phyloP scores from a whole-genome alignment of 164 flowering plant species.

The Aristolochia californica region DNA sequence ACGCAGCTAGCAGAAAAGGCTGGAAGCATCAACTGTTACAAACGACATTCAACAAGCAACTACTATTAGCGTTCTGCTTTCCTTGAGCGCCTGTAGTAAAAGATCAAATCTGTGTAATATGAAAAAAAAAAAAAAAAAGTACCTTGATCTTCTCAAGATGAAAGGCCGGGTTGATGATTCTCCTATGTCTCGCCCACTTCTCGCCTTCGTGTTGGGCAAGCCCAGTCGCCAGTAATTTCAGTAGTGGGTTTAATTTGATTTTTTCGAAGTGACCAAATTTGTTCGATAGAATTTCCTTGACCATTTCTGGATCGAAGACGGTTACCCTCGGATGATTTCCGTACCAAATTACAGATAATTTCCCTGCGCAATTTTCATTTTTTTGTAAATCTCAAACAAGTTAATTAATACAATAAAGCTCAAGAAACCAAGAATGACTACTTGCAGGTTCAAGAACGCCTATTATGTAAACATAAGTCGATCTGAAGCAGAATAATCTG shows the following conservation, averaged over 20 bases:
- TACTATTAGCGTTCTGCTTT: neutral
- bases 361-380: slow-evolving; percentile 11
- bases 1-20: slow-evolving; percentile 10
- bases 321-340: slow-evolving; percentile 3
- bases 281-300: slow-evolving; percentile 8
- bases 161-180: slow-evolving; percentile 23
- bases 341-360: slow-evolving; percentile 4
- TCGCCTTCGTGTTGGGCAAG: slow-evolving; percentile 10
- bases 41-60: neutral
- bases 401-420: neutral
- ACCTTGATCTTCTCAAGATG: slow-evolving; percentile 24
- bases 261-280: slow-evolving; percentile 8
- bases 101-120: too few species aligned
- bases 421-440: neutral
- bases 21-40: slow-evolving; percentile 15
- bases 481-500: neutral
- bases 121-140: too few species aligned
- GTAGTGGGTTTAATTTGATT: neutral
- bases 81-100: too few species aligned
- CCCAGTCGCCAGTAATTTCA: slow-evolving; percentile 6
- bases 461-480: neutral
- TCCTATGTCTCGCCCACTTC: slow-evolving; percentile 22
- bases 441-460: neutral
- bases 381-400: neutral
- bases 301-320: slow-evolving; percentile 10